Conservation (phyloP, 2,329 filamentous ascomycete genomes). For the Aspergillus phoenicis region DNA sequence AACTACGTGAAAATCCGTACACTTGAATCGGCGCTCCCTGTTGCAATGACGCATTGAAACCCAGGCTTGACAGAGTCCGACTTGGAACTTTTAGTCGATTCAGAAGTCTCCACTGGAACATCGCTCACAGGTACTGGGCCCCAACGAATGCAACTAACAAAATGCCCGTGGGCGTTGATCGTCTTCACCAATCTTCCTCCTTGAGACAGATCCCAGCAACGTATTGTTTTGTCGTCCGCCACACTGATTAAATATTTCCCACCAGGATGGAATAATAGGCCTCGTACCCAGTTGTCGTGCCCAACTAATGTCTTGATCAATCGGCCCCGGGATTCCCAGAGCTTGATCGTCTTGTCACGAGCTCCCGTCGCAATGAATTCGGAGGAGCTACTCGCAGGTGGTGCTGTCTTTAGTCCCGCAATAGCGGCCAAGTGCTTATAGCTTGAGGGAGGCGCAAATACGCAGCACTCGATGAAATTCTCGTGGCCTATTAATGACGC, state of each 20-base stretch:
- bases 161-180: conserved; percentile 78
- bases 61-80: not conserved
- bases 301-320: conserved; percentile 81
- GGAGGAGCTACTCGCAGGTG: conserved; percentile 70
- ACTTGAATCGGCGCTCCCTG: conserved; percentile 1
- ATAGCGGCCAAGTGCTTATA: conserved; percentile 77
- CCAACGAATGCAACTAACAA: conserved; percentile 85
- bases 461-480: conserved; percentile 81
- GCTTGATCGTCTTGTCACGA: conserved; percentile 83
- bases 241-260: conserved; percentile 87
- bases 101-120: not conserved
- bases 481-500: conserved; percentile 83
- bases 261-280: conserved; percentile 83
- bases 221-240: conserved; percentile 85
- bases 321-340: conserved; percentile 86
- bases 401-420: conserved; percentile 81
- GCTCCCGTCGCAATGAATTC: conserved; percentile 90
- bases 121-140: conserved; percentile 57
- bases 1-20: not conserved
- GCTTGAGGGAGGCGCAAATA: conserved; percentile 76
- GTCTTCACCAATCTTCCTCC: conserved; percentile 88
- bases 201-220: conserved; percentile 91
- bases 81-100: conserved; percentile 1
- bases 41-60: not conserved
- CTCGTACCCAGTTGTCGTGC: conserved; percentile 93